Percentiles rank a stretch among this genome's conserved stretches.
Conservation (phyloP, 768 basidiomycete species). For the Boletus subparvulus region DNA sequence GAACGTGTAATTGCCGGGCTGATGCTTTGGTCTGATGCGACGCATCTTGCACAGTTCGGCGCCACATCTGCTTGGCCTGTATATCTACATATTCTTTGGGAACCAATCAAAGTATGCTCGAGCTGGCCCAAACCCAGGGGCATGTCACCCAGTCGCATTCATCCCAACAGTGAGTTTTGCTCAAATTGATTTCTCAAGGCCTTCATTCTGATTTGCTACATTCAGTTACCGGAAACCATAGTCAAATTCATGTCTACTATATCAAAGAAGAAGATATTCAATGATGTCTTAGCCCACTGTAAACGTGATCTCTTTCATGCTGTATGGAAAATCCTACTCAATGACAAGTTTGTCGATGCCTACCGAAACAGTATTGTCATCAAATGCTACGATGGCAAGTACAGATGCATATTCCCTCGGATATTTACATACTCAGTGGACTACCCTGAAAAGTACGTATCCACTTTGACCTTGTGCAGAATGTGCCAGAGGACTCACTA, state of each 20-base stretch:
- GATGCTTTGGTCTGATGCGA: background rate
- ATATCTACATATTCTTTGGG: background rate
- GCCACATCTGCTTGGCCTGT: background rate
- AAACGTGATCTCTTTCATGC: background rate
- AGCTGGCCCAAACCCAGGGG: background rate
- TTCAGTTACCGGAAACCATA: background rate
- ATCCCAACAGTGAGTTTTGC: background rate
- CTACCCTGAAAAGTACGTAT: conserved; percentile 37
- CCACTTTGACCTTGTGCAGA: too few relatives aligned
- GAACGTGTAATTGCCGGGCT: background rate
- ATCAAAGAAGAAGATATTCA: background rate
- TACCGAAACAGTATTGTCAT: conserved; percentile 27
- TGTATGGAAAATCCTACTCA: background rate
- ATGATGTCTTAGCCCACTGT: background rate
- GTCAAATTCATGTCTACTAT: background rate
- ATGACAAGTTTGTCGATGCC: conserved; percentile 21
- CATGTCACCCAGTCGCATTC: background rate
- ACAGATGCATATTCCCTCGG: conserved; percentile 22
- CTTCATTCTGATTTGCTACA: too few relatives aligned
- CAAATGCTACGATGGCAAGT: conserved; percentile 21
- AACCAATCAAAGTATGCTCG: background rate
- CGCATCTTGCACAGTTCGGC: background rate
- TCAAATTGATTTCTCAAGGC: too few relatives aligned
- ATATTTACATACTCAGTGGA: conserved; percentile 37
- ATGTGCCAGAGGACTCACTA: background rate